Evolutionary conservation across 2,329 filamentous ascomycete genomes (phyloP), one percentile per base, ranked within the genome.

Genomic region (Colletotrichum tropicale): DNA sequence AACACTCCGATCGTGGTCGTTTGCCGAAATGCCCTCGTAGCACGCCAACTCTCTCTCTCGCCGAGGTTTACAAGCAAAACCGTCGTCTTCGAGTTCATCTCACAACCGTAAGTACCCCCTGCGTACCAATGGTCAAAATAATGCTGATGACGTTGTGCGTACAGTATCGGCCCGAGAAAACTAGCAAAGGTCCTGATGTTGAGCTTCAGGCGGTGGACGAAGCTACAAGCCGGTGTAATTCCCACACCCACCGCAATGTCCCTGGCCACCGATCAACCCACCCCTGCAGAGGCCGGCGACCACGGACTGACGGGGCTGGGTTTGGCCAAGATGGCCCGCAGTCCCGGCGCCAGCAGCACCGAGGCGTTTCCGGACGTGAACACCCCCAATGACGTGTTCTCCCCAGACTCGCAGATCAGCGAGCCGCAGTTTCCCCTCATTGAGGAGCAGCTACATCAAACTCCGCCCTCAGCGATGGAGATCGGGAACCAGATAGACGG

Each of bases 111-210:
- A 78, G 84, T 81, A 8, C 13, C 15, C 3, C 34, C 6, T 3
- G 2, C 13, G 3, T 3, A 34, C 0, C 10, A 2, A 18, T 21
- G 64, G 3, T 55, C 43, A 1, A 5, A 2, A 4, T 5, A 1
- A 15, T 38, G 0, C 60, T 64, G 21, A 64, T 1, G 3, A 21
- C 3, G 0, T 1, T 7, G 1, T 48, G 3, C n/a, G 0, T 12
- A 9, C 30, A 85, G 84, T 6, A 77, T 84, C 6, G 84, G 84
- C 0, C 84, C 84, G 4, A 83, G 83, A 18, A 86, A 85, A 71
- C 78, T 86, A 0, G 83, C 84, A 18, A 83, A 82, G 34, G 78
- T 82, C 5, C 78, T 86, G 8, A 73, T 80, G 3, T 71, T 81
- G 1, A 81, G 78, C 10, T 77, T 81, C 8, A 77, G 75, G 13